A percentile compares a stretch with the other conserved stretches of the same genome.
Conservation (phyloP, 257 asterid genomes). For the Nicotiana noctiflora region DNA sequence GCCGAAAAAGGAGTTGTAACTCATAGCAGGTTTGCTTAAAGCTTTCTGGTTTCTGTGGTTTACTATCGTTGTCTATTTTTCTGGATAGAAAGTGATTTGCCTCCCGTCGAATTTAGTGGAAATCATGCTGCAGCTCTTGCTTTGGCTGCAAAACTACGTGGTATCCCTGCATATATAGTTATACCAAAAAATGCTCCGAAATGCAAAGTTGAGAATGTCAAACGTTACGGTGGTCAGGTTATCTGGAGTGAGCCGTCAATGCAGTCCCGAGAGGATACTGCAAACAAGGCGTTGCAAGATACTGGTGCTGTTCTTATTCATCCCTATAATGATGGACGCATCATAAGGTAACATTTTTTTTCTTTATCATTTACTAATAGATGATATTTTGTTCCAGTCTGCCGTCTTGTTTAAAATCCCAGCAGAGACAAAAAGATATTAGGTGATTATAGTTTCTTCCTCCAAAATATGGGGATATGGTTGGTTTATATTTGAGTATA, state of each 20-base stretch:
- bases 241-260: slow-evolving; percentile 70
- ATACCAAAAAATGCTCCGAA: slow-evolving; percentile 80
- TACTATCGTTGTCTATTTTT: slow-evolving; percentile 10
- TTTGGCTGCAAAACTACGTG: slow-evolving; percentile 88
- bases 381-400: background rate
- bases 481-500: too few relatives aligned
- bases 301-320: slow-evolving; percentile 78
- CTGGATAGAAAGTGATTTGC: slow-evolving; percentile 20
- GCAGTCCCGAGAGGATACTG: slow-evolving; percentile 75
- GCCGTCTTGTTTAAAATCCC: too few relatives aligned
- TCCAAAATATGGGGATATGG: too few relatives aligned
- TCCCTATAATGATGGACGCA: slow-evolving; percentile 79
- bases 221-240: slow-evolving; percentile 78
- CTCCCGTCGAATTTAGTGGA: slow-evolving; percentile 44
- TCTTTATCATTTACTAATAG: background rate
- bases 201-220: slow-evolving; percentile 90
- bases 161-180: slow-evolving; percentile 79
- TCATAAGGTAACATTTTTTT: slow-evolving; percentile 52
- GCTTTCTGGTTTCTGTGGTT: background rate
- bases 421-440: too few relatives aligned
- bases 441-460: too few relatives aligned
- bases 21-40: slow-evolving; percentile 69
- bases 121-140: slow-evolving; percentile 98
- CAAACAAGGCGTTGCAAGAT: slow-evolving; percentile 57
- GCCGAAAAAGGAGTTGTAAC: slow-evolving; percentile 87